Conservation (phyloP, 2,329 filamentous ascomycete genomes). For the Juglanconis oblonga region DNA sequence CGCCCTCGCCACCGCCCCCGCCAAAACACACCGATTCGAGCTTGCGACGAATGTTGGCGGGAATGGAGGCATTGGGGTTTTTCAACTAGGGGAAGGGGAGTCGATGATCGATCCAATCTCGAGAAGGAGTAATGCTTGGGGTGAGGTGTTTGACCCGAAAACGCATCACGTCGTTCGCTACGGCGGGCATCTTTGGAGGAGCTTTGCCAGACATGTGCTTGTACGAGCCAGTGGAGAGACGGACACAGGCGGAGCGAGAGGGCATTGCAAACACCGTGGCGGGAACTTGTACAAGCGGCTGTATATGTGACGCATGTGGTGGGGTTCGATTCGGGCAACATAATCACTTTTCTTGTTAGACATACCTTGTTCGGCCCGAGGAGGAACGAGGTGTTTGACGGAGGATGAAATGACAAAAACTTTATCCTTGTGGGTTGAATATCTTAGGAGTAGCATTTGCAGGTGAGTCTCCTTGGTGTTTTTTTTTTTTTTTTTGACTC, state of each 20-base stretch:
- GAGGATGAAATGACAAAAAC: background rate
- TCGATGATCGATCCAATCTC: too few species aligned
- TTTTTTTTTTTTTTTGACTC: too few species aligned
- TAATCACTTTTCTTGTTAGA: background rate
- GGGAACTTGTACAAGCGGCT: background rate
- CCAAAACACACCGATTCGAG: constrained; percentile 7
- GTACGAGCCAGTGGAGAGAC: background rate
- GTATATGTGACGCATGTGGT: background rate
- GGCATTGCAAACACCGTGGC: background rate
- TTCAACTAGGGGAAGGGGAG: background rate
- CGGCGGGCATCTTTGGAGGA: background rate
- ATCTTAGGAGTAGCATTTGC: too few species aligned
- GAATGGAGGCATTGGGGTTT: background rate
- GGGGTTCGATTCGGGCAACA: background rate
- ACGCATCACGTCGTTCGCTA: too few species aligned
- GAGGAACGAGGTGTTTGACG: background rate
- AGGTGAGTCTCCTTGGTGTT: too few species aligned
- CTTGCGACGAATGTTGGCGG: background rate
- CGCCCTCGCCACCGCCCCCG: constrained; percentile 7
- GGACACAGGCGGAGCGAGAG: background rate
- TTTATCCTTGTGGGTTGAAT: background rate
- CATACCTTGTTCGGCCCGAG: background rate
- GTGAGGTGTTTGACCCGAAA: too few species aligned
- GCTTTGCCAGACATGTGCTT: background rate
- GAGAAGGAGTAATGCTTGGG: too few species aligned